phyloP scores from a whole-genome alignment of 116 monocot species.

The Thalassia testudinum region DNA sequence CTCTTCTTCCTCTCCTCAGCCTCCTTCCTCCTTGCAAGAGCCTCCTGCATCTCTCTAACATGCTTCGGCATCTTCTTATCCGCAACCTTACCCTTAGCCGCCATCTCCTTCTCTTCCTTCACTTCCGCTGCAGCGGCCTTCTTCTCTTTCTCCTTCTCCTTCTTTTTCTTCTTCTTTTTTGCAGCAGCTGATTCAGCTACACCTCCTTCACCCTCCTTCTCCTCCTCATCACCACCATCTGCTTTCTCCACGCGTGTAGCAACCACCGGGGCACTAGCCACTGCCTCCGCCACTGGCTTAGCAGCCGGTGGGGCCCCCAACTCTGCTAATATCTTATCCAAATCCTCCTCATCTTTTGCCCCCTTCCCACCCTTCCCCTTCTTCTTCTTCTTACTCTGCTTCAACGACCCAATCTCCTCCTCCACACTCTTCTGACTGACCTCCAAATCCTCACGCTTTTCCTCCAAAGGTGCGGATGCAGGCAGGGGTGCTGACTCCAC shows the following conservation, averaged over 20 bases:
- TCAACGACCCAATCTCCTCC: constrained; percentile 6
- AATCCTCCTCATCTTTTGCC: constrained; percentile 55
- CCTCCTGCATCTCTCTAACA: constrained; percentile 96
- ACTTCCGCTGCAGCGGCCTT: constrained; percentile 28
- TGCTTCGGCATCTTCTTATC: constrained; percentile 84
- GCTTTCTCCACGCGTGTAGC: constrained; percentile 31
- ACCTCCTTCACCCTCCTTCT: constrained; percentile 37
- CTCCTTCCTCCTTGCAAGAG: constrained; percentile 67
- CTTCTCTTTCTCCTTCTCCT: constrained; percentile 76
- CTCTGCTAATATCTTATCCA: constrained; percentile 52
- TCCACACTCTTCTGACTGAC: neutral
- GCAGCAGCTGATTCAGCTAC: constrained; percentile 55
- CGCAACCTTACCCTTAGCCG: constrained; percentile 22
- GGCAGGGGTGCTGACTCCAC: neutral
- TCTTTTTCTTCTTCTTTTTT: constrained; percentile 93
- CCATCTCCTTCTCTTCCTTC: constrained; percentile 5
- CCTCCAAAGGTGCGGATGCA: constrained; percentile 3
- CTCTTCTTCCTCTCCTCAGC: constrained; percentile 57
- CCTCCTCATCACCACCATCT: constrained; percentile 17
- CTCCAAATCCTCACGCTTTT: neutral
- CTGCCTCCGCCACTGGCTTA: constrained; percentile 19
- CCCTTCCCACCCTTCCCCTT: constrained; percentile 58
- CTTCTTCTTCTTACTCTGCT: constrained; percentile 56
- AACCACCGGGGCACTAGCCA: constrained; percentile 68
- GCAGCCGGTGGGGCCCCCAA: constrained; percentile 11